phyloP scores from a whole-genome alignment of 2,329 filamentous ascomycete species.

The Elsinoe batatas region DNA sequence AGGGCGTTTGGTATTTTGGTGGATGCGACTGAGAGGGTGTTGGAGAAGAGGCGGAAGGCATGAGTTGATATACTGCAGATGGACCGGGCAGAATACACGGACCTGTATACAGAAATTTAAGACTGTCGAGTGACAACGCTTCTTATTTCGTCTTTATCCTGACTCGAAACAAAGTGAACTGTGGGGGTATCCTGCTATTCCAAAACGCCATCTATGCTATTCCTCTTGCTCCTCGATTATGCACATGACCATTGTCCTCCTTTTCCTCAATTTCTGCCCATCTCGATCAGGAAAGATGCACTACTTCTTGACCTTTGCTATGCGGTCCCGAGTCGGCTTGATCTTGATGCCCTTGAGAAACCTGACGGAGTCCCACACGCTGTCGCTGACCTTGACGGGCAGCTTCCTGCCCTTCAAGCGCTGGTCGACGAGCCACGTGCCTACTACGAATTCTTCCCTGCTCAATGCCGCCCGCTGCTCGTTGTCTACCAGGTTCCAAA shows the following conservation, averaged over 20 bases:
- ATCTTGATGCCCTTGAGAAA: constrained; percentile 32
- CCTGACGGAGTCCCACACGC: constrained; percentile 63
- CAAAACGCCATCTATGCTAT: constrained; percentile 5
- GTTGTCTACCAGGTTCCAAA: constrained; percentile 66
- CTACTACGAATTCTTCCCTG: constrained; percentile 69
- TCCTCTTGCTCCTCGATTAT: background rate
- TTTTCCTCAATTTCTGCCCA: background rate
- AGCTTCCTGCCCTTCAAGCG: constrained; percentile 69
- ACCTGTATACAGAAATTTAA: too few species aligned
- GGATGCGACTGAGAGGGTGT: constrained; percentile 48
- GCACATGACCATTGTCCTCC: background rate
- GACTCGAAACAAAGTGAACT: background rate
- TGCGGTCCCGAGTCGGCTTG: constrained; percentile 9
- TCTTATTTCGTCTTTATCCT: too few species aligned
- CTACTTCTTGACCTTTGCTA: constrained; percentile 7
- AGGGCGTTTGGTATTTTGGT: constrained; percentile 67
- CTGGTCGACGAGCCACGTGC: constrained; percentile 75
- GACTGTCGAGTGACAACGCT: too few species aligned
- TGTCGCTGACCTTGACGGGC: constrained; percentile 58
- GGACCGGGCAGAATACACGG: background rate
- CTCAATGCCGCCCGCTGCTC: constrained; percentile 45
- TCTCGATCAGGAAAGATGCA: background rate
- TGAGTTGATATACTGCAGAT: background rate
- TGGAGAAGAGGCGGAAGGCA: constrained; percentile 19
- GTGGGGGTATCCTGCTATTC: constrained; percentile 6